Base-by-base conservation (phyloP, 2,329 filamentous ascomycete species). In the Xylaria sp. region DNA sequence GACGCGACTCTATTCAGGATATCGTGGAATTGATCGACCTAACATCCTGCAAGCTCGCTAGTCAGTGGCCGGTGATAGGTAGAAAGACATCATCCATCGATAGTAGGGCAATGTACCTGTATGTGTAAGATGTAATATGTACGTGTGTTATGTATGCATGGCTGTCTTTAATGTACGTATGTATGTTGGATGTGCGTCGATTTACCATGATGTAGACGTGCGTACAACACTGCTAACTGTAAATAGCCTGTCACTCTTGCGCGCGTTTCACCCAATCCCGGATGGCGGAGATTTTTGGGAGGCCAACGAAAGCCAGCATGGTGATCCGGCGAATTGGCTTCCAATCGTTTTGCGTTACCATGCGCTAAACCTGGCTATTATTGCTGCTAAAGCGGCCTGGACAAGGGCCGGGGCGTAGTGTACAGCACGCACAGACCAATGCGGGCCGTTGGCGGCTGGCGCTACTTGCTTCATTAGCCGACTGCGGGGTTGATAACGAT, bases 321-420 rank as follows among this genome's bases (percentile, higher is more conserved):
- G 64, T 65, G 67, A 69, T 69, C 67, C 69, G 50, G 57, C 50
- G 57, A 69, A 48, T 46, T 69, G 69, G 68, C 51, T 68, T 65
- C 69, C 65, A 68, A 68, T 68, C 63, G 66, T 44, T 62, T 65
- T 59, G 62, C 51, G 34, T 65, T 6, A 55, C 28, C 2, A 34
- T 37, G 28, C 25, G 52, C 39, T 28, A 39, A 62, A 48, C 59
- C 48, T 62, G 59, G 59, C 41, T 23, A 39, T n/a, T 55, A 55
- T 9, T 25, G 37, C 9, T 23, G 31, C 39, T 39, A 39, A 31
- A 60, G 41, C 20, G 9, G 20, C 20, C 37, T 41, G 23, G 23
- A 5, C 39, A 46, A 15, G 13, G 10, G 15, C 9, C 3, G 3
- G 25, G 51, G 28, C 12, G 34, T 12, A 56, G 31, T n/a, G 28